Percentiles rank a stretch among this genome's conserved stretches.
These are phyloP conservation scores for Dipodascus geniculatus DNA, from an alignment of 805 yeast genomes.

Conservation along the genomic window DNA sequence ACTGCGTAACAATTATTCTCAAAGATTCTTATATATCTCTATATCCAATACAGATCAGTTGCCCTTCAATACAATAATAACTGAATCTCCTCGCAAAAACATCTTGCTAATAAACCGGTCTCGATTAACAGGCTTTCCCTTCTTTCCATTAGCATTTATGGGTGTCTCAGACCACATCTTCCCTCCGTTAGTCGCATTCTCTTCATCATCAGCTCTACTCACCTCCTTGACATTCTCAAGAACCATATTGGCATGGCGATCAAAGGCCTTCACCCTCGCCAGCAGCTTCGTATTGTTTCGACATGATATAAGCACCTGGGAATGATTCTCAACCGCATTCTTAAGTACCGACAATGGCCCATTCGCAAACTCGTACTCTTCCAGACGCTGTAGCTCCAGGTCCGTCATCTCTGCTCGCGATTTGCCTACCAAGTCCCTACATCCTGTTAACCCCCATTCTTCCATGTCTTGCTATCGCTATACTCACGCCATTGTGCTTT, in stretches of 20 bases:
- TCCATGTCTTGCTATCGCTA: too few species aligned
- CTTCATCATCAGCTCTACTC: slow-evolving; percentile 5
- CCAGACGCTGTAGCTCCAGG: slow-evolving; percentile 66
- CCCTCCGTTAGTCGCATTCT: neutral
- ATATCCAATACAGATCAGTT: slow-evolving; percentile 5
- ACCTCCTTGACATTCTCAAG: slow-evolving; percentile 85
- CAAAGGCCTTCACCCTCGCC: slow-evolving; percentile 88
- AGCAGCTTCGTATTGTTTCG: slow-evolving; percentile 88
- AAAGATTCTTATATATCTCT: neutral
- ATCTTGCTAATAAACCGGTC: slow-evolving; percentile 81
- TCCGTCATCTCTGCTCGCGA: slow-evolving; percentile 74
- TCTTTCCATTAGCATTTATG: slow-evolving; percentile 54
- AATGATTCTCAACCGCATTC: slow-evolving; percentile 60
- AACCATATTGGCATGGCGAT: slow-evolving; percentile 89
- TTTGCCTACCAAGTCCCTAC: slow-evolving; percentile 46
- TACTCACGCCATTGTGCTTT: neutral
- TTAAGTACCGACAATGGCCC: slow-evolving; percentile 91
- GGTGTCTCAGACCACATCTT: slow-evolving; percentile 54
- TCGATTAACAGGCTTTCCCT: slow-evolving; percentile 49
- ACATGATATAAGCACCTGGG: slow-evolving; percentile 76
- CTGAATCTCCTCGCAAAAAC: slow-evolving; percentile 93
- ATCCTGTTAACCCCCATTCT: too few species aligned
- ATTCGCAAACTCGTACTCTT: slow-evolving; percentile 77
- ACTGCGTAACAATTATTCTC: too few species aligned
- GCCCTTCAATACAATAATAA: slow-evolving; percentile 54